Evolutionary conservation across 2,329 filamentous ascomycete species (phyloP), one percentile per base, ranked within the genome.

Genomic region (Kalaharituber pfeilii): DNA sequence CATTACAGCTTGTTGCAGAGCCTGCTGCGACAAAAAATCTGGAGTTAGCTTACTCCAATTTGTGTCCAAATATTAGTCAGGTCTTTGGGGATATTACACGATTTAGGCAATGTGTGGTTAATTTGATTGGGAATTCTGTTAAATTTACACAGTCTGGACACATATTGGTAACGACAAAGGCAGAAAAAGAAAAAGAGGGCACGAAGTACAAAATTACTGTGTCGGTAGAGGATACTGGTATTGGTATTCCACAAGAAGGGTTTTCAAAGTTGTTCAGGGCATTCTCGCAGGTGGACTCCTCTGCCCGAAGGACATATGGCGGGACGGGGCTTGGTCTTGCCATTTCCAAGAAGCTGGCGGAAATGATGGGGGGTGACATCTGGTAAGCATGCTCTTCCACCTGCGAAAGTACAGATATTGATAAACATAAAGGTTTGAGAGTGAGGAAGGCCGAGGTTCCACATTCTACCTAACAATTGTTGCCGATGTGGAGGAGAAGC

Each of bases 381-480:
- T 72, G 72, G 3, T 74, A 69, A 49, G 61, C 60, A 22, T 59
- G 65, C 28, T 58, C 50, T 30, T 52, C 28, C 11, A 6, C 22
- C 28, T 22, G 11, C 5, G 4, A 20, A 11, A 47, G 39, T 51
- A 25, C 15, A 28, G 25, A 52, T 56, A 39, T 50, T 53, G 44
- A 50, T 36, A 45, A 52, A 36, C 49, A 33, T 57, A 45, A 18
- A 63, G 88, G 87, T 89, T 96, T 44, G 85, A 86, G 65, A 95
- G 88, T 61, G 80, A 87, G 65, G 88, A 87, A 66, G 87, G 87
- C 61, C 82, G 84, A 66, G 89, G 89, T 61, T 94, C 87, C 71
- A 83, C 82, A 25, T 98, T 98, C 74, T 91, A 85, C 73, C 95
- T 98, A 70, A 96, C 89, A 13, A 62, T 64, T 49, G 54, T 62